Base-by-base conservation (phyloP, 2,329 filamentous ascomycete species). In the Pestalotiopsis sp. region DNA sequence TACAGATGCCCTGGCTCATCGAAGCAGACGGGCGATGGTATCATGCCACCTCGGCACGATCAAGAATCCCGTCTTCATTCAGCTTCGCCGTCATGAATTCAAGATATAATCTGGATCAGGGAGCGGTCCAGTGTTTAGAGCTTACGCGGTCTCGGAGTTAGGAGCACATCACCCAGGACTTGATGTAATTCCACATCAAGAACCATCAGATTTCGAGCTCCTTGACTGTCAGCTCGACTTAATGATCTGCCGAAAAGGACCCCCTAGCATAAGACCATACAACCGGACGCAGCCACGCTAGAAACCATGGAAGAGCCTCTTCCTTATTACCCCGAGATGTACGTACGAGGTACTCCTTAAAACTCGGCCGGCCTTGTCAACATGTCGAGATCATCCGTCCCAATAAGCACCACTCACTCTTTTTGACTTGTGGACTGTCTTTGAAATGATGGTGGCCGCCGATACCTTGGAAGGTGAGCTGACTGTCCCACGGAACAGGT, bases 81-180 rank as follows among this genome's bases (percentile, higher is more conserved):
- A 36, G 7, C 31, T 36, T 36, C 31, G 31, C 31, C 7, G 31
- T 36, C 31, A 36, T 36, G 31, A 36, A 36, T 23, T 52, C 17
- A 52, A 52, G 17, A 52, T n/a, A 20, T 23, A 62, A 25, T 39
- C 25, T n/a, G 45, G 17, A 52, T 52, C 59, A 36, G 59, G 27
- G 25, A 20, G 27, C 17, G 59, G 59, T 20, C 59, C 59, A 62
- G 31, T 20, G 27, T 62, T 62, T 39, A 62, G 31, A 62, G 36
- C 59, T 62, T 62, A 36, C 31, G 57, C 59, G 31, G 59, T 62
- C 59, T 62, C 36, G 59, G 59, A 62, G 59, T 62, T 62, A 62
- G 31, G 27, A 62, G 12, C 27, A 36, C 17, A 23, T 5, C 27
- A 59, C 27, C 27, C 11, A 25, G 23, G 52, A 59, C 14, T 13